Base-by-base conservation (phyloP, 2,329 filamentous ascomycete species). In the Whalleya microplaca region DNA sequence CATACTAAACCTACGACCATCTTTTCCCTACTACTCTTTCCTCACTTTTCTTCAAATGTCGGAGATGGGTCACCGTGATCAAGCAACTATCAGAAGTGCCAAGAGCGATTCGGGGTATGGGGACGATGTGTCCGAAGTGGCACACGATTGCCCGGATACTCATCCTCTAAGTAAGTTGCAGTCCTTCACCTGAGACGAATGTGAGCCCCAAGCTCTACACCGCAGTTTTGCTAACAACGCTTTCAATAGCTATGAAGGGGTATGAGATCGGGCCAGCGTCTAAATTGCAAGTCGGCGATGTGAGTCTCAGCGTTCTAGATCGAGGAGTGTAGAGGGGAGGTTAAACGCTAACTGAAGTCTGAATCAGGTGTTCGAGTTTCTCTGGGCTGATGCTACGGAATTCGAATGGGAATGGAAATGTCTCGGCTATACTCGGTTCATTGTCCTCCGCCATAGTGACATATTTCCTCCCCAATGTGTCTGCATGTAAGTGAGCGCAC, bases 331-430 rank as follows among this genome's bases (percentile, higher is more conserved):
- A 41, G 3, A n/a, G 23, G 18, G 27, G 27, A 10, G 21, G 41
- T 51, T n/a, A 29, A 21, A n/a, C 50, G 43, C 51, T 62, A 47
- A 58, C 57, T 47, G 32, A 44, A 54, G 19, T 18, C 21, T 21
- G 10, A 14, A 37, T 48, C 18, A 73, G 71, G 71, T 73, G 19
- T 74, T 74, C 55, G 72, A 74, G 51, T 74, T 74, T 53, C 69
- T 74, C n/a, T 74, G 72, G 72, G 71, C 72, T 41, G 72, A 74
- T 45, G 63, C 69, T 21, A 53, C 68, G 44, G 70, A 74, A 47
- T 74, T 72, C 40, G 68, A 72, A 44, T 74, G 71, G 69, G 72
- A 74, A 59, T 74, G 72, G 72, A 74, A 73, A 64, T 74, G 72
- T 51, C 66, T 74, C 19, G 72, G 72, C 12, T 74, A 74, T 59